These are phyloP conservation scores for Metschnikowia gruessii DNA, from an alignment of 805 yeast genomes.

Conservation along the genomic window DNA sequence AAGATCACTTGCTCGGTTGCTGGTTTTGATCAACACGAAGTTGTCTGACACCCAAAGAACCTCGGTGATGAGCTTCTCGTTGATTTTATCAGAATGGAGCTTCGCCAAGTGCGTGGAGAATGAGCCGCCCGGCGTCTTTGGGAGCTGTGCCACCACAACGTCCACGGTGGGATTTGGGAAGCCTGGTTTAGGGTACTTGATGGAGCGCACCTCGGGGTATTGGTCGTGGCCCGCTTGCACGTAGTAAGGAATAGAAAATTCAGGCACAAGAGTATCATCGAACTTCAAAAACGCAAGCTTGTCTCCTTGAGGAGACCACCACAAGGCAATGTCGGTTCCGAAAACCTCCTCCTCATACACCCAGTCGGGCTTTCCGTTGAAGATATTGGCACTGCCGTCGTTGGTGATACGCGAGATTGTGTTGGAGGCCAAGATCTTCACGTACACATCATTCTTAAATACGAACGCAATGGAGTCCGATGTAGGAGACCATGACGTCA, in stretches of 20 bases:
- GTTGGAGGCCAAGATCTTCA: slow-evolving; percentile 38
- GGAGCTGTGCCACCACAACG: slow-evolving; percentile 17
- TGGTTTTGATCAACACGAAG: slow-evolving; percentile 52
- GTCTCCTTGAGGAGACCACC: slow-evolving; percentile 86
- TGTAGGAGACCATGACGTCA: slow-evolving; percentile 71
- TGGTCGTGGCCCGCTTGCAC: slow-evolving; percentile 47
- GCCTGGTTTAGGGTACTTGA: slow-evolving; percentile 79
- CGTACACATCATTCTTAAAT: slow-evolving; percentile 63
- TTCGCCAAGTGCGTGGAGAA: slow-evolving; percentile 10
- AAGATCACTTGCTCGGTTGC: slow-evolving; percentile 59
- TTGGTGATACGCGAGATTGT: slow-evolving; percentile 50
- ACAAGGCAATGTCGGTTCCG: slow-evolving; percentile 62
- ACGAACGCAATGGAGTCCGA: slow-evolving; percentile 67
- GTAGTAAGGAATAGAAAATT: slow-evolving; percentile 71
- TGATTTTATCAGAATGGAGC: slow-evolving; percentile 11
- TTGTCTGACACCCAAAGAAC: slow-evolving; percentile 55
- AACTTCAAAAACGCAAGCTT: slow-evolving; percentile 61
- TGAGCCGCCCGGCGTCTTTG: slow-evolving; percentile 12
- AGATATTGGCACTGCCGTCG: slow-evolving; percentile 69
- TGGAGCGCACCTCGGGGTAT: slow-evolving; percentile 54
- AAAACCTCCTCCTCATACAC: slow-evolving; percentile 90
- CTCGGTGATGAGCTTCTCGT: slow-evolving; percentile 50
- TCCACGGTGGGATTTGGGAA: slow-evolving; percentile 66
- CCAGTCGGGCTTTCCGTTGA: slow-evolving; percentile 93
- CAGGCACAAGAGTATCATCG: slow-evolving; percentile 72